A percentile compares a stretch with the other conserved stretches of the same genome.
These are phyloP conservation scores for Plasmodium knowlesi DNA, from an alignment of 169 alveolate species.

Conservation along the genomic window DNA sequence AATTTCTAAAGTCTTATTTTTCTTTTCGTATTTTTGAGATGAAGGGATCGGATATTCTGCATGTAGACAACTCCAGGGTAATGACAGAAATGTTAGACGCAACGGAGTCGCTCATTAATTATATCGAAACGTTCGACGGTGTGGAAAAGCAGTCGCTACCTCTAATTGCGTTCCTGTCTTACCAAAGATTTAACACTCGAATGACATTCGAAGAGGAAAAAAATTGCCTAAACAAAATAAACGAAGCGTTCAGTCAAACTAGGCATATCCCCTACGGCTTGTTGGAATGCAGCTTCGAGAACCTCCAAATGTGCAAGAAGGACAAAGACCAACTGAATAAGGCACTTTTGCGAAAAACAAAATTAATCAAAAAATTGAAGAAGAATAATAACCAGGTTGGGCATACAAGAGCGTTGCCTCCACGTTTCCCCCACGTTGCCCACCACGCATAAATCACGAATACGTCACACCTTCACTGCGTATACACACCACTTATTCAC, in stretches of 20 bases:
- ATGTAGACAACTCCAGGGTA: conserved; percentile 6
- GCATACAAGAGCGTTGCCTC: neutral
- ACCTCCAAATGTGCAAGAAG: neutral
- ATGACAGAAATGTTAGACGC: conserved; percentile 27
- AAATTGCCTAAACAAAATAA: conserved; percentile 5
- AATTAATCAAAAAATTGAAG: conserved; percentile 4
- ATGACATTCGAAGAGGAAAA: conserved; percentile 8
- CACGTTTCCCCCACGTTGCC: neutral
- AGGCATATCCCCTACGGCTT: neutral
- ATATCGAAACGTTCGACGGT: conserved; percentile 15
- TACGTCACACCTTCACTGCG: neutral
- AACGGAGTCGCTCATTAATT: conserved; percentile 28
- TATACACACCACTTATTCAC: neutral
- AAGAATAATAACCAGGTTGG: conserved; percentile 8
- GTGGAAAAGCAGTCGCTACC: neutral
- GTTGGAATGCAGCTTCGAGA: neutral
- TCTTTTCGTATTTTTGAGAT: conserved; percentile 64
- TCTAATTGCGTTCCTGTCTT: conserved; percentile 35
- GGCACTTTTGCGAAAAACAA: conserved; percentile 6
- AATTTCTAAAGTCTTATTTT: conserved; percentile 32
- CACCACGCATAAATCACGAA: neutral
- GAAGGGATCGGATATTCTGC: conserved; percentile 7
- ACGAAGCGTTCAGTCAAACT: neutral
- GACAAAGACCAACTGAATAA: neutral
- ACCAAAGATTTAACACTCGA: conserved; percentile 17